These are phyloP conservation scores for Phytophthora pluvialis DNA, from an alignment of 352 stramenopile genomes.

Conservation along the genomic window DNA sequence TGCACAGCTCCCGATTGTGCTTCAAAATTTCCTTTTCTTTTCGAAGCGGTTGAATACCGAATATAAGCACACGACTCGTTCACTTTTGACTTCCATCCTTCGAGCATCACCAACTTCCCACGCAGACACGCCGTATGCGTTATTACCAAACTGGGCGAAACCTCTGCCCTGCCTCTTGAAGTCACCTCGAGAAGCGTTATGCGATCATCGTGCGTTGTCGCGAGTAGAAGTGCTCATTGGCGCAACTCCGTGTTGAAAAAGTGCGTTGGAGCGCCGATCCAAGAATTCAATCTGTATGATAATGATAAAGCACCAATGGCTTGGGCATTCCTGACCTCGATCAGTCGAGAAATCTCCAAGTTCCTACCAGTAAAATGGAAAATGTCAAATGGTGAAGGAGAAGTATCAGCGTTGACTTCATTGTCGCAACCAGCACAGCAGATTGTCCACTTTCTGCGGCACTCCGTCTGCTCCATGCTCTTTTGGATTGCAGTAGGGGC, in stretches of 20 bases:
- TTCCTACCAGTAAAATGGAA: background rate
- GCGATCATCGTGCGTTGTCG: slow-evolving; percentile 14
- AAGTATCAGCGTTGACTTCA: background rate
- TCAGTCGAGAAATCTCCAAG: background rate
- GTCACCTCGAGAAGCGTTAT: slow-evolving; percentile 25
- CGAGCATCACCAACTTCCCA: no score
- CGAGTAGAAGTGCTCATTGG: slow-evolving; percentile 15
- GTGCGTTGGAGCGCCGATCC: slow-evolving; percentile 4
- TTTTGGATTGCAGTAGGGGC: slow-evolving; percentile 53
- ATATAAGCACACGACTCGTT: no score
- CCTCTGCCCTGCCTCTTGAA: slow-evolving; percentile 4
- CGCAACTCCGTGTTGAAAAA: slow-evolving; percentile 14
- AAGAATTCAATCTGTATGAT: slow-evolving; percentile 2
- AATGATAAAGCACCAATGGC: background rate
- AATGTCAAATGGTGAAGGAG: background rate
- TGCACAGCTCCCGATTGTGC: background rate
- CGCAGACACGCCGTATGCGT: background rate
- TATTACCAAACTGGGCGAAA: background rate
- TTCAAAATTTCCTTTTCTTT: background rate
- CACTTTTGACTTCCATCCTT: no score
- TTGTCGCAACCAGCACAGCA: background rate
- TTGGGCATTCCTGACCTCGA: background rate
- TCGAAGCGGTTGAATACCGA: background rate
- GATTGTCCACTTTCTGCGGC: slow-evolving; percentile 30
- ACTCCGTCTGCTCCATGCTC: slow-evolving; percentile 23